Conservation (phyloP, 2,329 filamentous ascomycete species). For the Claviceps quebecensis region DNA sequence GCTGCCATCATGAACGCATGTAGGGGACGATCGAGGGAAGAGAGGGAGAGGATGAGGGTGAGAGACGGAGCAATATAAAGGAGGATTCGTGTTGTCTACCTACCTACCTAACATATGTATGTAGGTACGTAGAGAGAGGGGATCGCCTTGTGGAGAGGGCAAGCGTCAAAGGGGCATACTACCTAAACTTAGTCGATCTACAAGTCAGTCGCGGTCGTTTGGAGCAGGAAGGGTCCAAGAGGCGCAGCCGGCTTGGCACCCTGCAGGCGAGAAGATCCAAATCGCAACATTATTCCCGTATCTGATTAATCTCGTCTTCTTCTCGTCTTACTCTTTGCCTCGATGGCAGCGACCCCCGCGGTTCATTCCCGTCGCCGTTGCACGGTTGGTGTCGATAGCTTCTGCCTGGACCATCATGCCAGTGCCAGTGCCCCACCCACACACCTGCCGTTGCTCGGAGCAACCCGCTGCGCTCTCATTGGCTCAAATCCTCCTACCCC, state of each 20-base stretch:
- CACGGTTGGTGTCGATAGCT: background rate
- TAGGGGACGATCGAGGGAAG: slow-evolving; percentile 3
- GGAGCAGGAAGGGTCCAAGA: background rate
- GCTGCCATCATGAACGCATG: slow-evolving; percentile 20
- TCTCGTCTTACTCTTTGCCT: too few relatives aligned
- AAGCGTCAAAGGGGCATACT: background rate
- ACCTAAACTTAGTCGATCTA: background rate
- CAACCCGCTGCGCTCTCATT: slow-evolving; percentile 19
- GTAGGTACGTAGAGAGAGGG: background rate
- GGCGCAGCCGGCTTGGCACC: background rate
- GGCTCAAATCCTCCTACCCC: slow-evolving; percentile 10
- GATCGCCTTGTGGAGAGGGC: background rate
- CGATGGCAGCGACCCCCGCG: background rate
- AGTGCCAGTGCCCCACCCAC: background rate
- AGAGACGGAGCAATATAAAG: background rate
- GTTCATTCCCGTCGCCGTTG: background rate
- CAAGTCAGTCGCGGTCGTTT: background rate
- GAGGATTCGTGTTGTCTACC: background rate
- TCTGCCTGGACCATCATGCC: background rate
- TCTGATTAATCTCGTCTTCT: background rate
- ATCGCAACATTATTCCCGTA: too few relatives aligned
- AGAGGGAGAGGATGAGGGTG: background rate
- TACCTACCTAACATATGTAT: too few relatives aligned
- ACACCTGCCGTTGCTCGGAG: slow-evolving; percentile 15
- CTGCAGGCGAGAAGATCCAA: background rate